These are phyloP conservation scores for Cystobasidium tubakii DNA, from an alignment of 768 basidiomycete species.

Conservation along the genomic window DNA sequence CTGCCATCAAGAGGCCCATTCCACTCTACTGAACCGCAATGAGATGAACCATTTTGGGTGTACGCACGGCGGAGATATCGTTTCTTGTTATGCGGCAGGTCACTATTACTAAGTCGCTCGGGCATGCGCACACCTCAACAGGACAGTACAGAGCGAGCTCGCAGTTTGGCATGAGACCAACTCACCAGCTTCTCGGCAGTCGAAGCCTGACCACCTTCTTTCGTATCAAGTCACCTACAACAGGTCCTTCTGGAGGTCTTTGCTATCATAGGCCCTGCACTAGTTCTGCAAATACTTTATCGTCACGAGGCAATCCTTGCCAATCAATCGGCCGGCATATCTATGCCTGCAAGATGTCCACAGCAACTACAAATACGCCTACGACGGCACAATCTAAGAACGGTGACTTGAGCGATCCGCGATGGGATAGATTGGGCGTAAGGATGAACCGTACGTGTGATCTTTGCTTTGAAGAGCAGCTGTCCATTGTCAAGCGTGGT, in stretches of 20 bases:
- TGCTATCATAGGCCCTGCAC: not conserved
- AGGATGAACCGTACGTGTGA: not conserved
- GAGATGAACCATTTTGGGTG: no score
- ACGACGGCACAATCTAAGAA: not conserved
- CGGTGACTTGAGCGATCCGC: not conserved
- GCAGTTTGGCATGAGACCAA: not conserved
- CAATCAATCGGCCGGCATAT: not conserved
- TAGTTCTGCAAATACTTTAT: not conserved
- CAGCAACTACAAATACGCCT: not conserved
- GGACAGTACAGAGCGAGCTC: not conserved
- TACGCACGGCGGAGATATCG: no score
- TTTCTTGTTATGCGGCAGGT: no score
- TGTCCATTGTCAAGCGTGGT: not conserved
- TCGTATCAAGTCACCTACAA: not conserved
- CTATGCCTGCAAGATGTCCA: not conserved
- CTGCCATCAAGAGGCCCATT: no score
- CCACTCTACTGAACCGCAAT: no score
- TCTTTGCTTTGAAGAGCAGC: not conserved
- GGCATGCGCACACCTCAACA: not conserved
- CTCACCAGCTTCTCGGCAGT: not conserved
- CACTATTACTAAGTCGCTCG: conserved; percentile 1
- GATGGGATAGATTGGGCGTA: not conserved
- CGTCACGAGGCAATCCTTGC: not conserved
- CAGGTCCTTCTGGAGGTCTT: not conserved
- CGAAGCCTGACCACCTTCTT: not conserved